These are phyloP conservation scores for Termitomyces sp. DNA, from an alignment of 768 basidiomycete genomes.

Conservation along the genomic window DNA sequence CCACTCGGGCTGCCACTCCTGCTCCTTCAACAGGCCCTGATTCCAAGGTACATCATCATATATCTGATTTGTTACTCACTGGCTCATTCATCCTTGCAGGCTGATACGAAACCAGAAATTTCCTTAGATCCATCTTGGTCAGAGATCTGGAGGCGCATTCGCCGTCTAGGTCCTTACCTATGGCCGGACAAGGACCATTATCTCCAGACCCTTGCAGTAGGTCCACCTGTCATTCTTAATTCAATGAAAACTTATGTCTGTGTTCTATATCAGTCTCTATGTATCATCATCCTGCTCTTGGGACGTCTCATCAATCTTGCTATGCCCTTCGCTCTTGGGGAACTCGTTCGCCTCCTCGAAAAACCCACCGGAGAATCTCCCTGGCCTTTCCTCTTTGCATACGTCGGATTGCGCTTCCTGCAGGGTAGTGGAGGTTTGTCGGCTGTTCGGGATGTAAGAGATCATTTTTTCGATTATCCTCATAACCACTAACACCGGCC, in stretches of 20 bases:
- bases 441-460: slow-evolving; percentile 56
- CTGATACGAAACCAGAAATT: slow-evolving; percentile 46
- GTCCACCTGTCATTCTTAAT: slow-evolving; percentile 17
- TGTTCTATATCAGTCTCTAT: slow-evolving; percentile 47
- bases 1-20: slow-evolving; percentile 51
- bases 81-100: slow-evolving; percentile 20
- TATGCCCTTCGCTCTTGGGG: slow-evolving; percentile 68
- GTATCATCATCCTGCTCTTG: slow-evolving; percentile 65
- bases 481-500: neutral
- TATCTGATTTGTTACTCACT: neutral
- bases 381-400: slow-evolving; percentile 69
- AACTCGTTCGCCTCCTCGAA: slow-evolving; percentile 58
- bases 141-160: slow-evolving; percentile 64
- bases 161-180: slow-evolving; percentile 70
- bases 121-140: slow-evolving; percentile 65
- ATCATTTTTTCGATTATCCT: neutral
- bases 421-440: slow-evolving; percentile 74
- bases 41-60: slow-evolving; percentile 30
- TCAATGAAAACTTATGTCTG: neutral
- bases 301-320: slow-evolving; percentile 76
- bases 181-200: slow-evolving; percentile 72
- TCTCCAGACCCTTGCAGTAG: slow-evolving; percentile 69
- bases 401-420: slow-evolving; percentile 68
- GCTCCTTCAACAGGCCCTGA: slow-evolving; percentile 37
- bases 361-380: slow-evolving; percentile 42